phyloP scores from a whole-genome alignment of 768 basidiomycete species.

The Boletus fagicola region DNA sequence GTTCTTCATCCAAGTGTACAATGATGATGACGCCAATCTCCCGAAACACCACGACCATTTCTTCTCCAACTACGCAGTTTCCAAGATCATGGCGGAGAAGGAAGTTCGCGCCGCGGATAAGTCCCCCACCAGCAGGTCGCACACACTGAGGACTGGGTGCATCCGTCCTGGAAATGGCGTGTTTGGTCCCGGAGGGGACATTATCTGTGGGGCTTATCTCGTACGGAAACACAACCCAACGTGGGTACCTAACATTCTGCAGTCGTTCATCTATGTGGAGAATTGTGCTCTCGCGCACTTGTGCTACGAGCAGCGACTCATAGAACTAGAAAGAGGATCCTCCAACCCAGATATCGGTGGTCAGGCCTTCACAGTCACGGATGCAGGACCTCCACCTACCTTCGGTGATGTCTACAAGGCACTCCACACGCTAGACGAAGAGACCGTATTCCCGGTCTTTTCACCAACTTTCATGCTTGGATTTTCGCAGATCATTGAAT shows the following conservation, averaged over 20 bases:
- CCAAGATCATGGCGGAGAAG: constrained; percentile 59
- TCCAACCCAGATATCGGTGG: constrained; percentile 67
- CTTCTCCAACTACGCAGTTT: constrained; percentile 77
- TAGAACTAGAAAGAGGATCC: constrained; percentile 46
- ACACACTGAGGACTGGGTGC: constrained; percentile 61
- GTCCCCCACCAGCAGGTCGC: constrained; percentile 28
- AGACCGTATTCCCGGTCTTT: constrained; percentile 51
- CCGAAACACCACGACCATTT: constrained; percentile 59
- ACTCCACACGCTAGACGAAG: constrained; percentile 56
- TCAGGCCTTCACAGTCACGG: constrained; percentile 63
- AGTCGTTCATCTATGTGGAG: constrained; percentile 73
- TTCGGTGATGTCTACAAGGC: constrained; percentile 61
- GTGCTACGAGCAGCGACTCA: constrained; percentile 67
- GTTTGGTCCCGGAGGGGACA: constrained; percentile 74
- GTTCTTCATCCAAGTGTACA: constrained; percentile 59
- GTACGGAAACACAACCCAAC: constrained; percentile 57
- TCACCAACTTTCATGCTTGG: constrained; percentile 64
- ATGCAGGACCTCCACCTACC: constrained; percentile 61
- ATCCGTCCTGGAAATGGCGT: constrained; percentile 78
- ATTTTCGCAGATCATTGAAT: constrained; percentile 59
- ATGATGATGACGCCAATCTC: constrained; percentile 53
- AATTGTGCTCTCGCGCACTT: constrained; percentile 73
- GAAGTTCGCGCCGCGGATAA: constrained; percentile 44
- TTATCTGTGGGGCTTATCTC: constrained; percentile 63
- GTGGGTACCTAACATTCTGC: constrained; percentile 57